Evolutionary conservation across 768 basidiomycete species (phyloP).

Genomic region (Hygrophoropsis aurantiaca): DNA sequence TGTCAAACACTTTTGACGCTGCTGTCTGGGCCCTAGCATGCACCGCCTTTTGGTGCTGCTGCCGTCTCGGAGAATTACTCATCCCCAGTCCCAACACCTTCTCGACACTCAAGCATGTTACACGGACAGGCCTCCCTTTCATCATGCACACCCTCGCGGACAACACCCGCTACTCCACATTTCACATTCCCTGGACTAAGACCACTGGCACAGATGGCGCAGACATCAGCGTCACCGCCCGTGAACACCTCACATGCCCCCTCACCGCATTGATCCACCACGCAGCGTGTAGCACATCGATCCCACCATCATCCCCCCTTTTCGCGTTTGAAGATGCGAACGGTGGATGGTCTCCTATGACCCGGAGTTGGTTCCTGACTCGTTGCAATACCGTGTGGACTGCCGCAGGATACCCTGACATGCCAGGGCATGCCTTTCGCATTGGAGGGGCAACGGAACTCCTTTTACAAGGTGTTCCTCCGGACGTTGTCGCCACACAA

Average conservation of each 20-base stretch:
- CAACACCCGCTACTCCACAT: not conserved
- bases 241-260: conserved; percentile 11
- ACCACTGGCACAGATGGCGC: conserved; percentile 13
- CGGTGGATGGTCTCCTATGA: not conserved
- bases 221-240: conserved; percentile 15
- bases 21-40: conserved; percentile 31
- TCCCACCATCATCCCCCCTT: conserved; percentile 1
- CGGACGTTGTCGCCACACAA: conserved; percentile 26
- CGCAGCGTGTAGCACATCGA: not conserved
- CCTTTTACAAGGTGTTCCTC: conserved; percentile 29
- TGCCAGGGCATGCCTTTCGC: conserved; percentile 25
- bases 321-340: conserved; percentile 4
- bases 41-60: conserved; percentile 35
- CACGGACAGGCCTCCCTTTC: not conserved
- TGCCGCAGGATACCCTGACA: conserved; percentile 6
- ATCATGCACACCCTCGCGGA: no score
- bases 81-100: conserved; percentile 13
- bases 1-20: conserved; percentile 9
- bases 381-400: conserved; percentile 12
- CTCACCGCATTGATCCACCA: conserved; percentile 17
- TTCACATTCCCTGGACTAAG: conserved; percentile 20
- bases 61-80: conserved; percentile 28
- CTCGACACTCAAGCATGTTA: conserved; percentile 14
- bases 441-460: conserved; percentile 30
- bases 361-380: conserved; percentile 8